Conservation (phyloP, 345 rosid species). For the Arabidopsis arenosa region DNA sequence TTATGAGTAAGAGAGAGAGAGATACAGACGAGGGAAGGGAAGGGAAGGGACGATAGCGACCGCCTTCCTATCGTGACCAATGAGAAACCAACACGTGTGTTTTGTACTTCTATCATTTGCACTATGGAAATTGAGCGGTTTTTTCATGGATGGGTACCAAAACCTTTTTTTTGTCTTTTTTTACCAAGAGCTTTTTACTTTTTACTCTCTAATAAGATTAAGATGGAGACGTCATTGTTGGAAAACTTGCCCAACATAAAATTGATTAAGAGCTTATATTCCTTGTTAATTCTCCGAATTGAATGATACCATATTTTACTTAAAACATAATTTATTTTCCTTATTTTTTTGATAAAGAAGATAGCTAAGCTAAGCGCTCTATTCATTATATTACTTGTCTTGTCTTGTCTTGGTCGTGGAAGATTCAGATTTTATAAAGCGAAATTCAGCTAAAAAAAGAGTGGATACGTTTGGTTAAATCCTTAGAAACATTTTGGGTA, state of each 20-base stretch:
- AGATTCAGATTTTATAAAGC: background rate
- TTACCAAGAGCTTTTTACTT: background rate
- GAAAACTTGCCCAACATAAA: background rate
- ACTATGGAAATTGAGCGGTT: slow-evolving; percentile 37
- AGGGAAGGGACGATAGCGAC: slow-evolving; percentile 42
- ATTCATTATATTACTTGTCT: background rate
- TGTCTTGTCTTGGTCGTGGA: background rate
- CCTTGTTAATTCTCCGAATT: background rate
- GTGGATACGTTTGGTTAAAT: slow-evolving; percentile 10
- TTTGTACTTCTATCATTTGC: slow-evolving; percentile 27
- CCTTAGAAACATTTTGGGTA: slow-evolving; percentile 11
- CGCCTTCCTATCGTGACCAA: slow-evolving; percentile 31
- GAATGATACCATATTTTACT: too few relatives aligned
- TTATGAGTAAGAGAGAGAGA: slow-evolving; percentile 44
- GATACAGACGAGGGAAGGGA: slow-evolving; percentile 27
- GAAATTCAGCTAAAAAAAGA: background rate
- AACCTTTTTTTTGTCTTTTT: background rate
- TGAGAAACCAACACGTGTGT: slow-evolving; percentile 51
- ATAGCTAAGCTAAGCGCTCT: too few relatives aligned
- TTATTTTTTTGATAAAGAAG: too few relatives aligned
- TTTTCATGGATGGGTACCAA: slow-evolving; percentile 11
- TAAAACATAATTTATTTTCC: too few relatives aligned
- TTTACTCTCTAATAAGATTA: background rate
- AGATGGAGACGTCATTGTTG: too few relatives aligned
- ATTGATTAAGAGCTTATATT: background rate